Evolutionary conservation across 148 eudicot genomes (phyloP), one percentile per base, ranked within the genome.

Genomic region (Rhododendron kiyosumense): DNA sequence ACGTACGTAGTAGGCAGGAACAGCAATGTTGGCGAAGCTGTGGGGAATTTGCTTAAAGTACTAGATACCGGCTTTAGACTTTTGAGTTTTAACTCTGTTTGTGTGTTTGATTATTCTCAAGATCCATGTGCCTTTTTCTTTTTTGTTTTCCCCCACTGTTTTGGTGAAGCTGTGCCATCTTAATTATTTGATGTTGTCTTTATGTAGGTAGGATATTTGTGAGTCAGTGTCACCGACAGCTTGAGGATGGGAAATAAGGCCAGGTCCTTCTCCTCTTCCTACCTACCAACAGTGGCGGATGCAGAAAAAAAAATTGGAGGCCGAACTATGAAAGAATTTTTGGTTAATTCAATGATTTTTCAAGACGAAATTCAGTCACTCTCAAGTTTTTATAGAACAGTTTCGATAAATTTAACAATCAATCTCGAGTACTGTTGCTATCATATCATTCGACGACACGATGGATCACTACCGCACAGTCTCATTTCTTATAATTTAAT

Each of bases 201-300:
- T 78, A 61, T 51, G 81, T 14, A 69, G 76, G 54, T n/a, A 67
- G 26, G 30, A 86, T 73, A 26, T 81, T 69, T 81, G 63, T 69
- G 61, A 78, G 28, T 54, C 30, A 9, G 85, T 79, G 77, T 85
- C 81, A 85, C 87, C 78, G 22, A 67, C 79, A 80, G 14, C 38
- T 41, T 78, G 89, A 30, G 90, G 81, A 86, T 34, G 78, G 82
- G 43, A 91, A 92, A 86, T 94, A 91, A 20, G 26, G 67, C 61
- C 22, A 18, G 6, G 7, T 54, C 22, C 45, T 41, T 41, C 7
- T 41, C 45, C 45, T 5, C 45, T 41, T 41, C 45, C 45, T 41
- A 41, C 45, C 45, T 41, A 41, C 45, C 45, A 41, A 41, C 45
- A 41, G 45, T 5, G 45, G 43, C 1, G 7, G 45, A 41, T 7